Percentiles rank a stretch among this genome's conserved stretches.
Evolutionary conservation across 768 basidiomycete genomes (phyloP).

Genomic region (Boletus fagicola): DNA sequence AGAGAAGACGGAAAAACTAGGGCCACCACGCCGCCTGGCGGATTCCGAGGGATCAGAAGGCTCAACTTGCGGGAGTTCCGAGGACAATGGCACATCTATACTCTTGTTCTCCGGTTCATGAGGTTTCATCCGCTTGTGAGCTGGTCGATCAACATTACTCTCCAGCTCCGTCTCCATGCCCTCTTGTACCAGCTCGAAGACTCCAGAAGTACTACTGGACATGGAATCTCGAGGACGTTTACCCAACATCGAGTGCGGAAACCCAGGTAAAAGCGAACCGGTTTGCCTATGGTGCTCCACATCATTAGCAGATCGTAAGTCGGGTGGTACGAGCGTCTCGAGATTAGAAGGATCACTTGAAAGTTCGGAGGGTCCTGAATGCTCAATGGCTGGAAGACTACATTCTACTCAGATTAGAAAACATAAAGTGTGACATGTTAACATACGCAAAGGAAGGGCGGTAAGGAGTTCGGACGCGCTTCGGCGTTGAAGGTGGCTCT

Average conservation of each 20-base stretch:
- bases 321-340: constrained; percentile 13
- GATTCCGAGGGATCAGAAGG: constrained; percentile 14
- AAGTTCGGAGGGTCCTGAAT: constrained; percentile 17
- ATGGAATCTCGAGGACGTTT: constrained; percentile 61
- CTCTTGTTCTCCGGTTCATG: constrained; percentile 27
- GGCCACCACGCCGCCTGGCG: constrained; percentile 28
- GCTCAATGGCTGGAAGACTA: constrained; percentile 24
- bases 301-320: constrained; percentile 7
- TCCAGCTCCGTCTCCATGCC: constrained; percentile 39
- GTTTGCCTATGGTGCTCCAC: constrained; percentile 13
- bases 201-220: constrained; percentile 41
- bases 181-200: constrained; percentile 44
- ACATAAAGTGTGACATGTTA: background rate
- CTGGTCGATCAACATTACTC: constrained; percentile 41
- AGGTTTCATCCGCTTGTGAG: constrained; percentile 52
- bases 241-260: constrained; percentile 53
- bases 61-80: constrained; percentile 16
- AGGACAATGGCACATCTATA: constrained; percentile 11
- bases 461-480: constrained; percentile 34
- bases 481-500: constrained; percentile 34
- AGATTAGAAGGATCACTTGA: constrained; percentile 23
- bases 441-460: constrained; percentile 27
- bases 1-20: constrained; percentile 50
- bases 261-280: constrained; percentile 33
- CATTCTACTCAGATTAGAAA: constrained; percentile 11